Base-by-base conservation (phyloP, 441 rosid species). In the Pelargonium myrrhifolium region DNA sequence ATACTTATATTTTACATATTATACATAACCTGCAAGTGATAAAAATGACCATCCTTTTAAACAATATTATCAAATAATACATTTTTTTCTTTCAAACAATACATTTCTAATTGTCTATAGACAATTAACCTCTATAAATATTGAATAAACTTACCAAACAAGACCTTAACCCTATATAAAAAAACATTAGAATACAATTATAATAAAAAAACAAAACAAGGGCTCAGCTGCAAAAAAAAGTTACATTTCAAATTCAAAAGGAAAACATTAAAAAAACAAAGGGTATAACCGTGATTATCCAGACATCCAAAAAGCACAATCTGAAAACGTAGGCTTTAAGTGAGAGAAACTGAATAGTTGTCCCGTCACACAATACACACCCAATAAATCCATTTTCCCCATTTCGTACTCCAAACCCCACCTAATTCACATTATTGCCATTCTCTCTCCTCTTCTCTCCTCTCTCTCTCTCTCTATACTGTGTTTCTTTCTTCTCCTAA, bases 371-470 rank as follows among this genome's bases (percentile, higher is more conserved):
- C 65, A 66, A 2, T 6, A n/a, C 9, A 35, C 75, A 17, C 62
- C 43, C 65, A 66, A 2, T 6, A n/a, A 22, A 35, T 40, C 40
- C 37, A 65, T 40, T 1, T 55, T 81, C 49, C 74, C 80, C 63
- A 28, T 76, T 76, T 68, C 43, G 39, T 80, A 86, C 64, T 69
- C 67, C 37, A 15, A 11, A 9, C 3, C 18, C 17, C 68, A 53
- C 37, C 49, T 61, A 71, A 84, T 66, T 81, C 78, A 80, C 89
- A 71, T 66, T 10, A 0, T 49, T 76, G 86, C 84, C 86, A 73
- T 82, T 76, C 75, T 28, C 71, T 64, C 59, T 35, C 67, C 24
- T 74, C 67, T 65, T 65, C 66, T 43, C 71, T 55, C 68, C 49
- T 62, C 73, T 42, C 66, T 55, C 74, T 62, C 69, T 76, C 75